phyloP scores from a whole-genome alignment of 2,329 filamentous ascomycete genomes.

The Talaromyces marneffei region DNA sequence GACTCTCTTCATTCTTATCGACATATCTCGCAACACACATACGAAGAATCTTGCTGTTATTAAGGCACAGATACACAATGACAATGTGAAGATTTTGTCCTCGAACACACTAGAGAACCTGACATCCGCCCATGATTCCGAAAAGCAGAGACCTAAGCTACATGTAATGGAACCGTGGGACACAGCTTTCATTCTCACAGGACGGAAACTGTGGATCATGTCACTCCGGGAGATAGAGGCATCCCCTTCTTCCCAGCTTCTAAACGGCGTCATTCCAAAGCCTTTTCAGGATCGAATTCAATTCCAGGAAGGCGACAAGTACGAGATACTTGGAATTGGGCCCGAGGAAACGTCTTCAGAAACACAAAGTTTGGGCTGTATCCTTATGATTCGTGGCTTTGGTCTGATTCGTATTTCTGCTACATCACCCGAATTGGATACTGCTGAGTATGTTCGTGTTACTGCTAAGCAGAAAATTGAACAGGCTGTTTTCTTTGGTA shows the following conservation, averaged over 20 bases:
- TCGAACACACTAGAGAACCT: conserved; percentile 64
- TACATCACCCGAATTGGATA: conserved; percentile 28
- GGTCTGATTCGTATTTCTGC: conserved; percentile 53
- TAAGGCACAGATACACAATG: conserved; percentile 59
- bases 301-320: conserved; percentile 53
- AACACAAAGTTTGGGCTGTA: conserved; percentile 36
- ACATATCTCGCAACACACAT: conserved; percentile 31
- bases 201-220: conserved; percentile 68
- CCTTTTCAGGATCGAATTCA: conserved; percentile 84
- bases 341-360: conserved; percentile 42
- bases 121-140: conserved; percentile 44
- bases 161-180: conserved; percentile 73
- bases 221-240: conserved; percentile 65
- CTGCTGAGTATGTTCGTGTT: conserved; percentile 52
- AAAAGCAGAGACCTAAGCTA: conserved; percentile 55
- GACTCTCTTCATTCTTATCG: conserved; percentile 55
- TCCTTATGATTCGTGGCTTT: conserved; percentile 53
- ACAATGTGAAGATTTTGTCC: conserved; percentile 54
- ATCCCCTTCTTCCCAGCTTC: conserved; percentile 69
- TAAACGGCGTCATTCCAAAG: conserved; percentile 57
- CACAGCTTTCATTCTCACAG: conserved; percentile 76
- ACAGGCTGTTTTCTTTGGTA: conserved; percentile 89
- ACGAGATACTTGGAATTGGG: conserved; percentile 47
- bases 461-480: conserved; percentile 86
- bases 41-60: conserved; percentile 65